Base-by-base conservation (phyloP, 768 basidiomycete species). In the Pulveroboletus sp. region DNA sequence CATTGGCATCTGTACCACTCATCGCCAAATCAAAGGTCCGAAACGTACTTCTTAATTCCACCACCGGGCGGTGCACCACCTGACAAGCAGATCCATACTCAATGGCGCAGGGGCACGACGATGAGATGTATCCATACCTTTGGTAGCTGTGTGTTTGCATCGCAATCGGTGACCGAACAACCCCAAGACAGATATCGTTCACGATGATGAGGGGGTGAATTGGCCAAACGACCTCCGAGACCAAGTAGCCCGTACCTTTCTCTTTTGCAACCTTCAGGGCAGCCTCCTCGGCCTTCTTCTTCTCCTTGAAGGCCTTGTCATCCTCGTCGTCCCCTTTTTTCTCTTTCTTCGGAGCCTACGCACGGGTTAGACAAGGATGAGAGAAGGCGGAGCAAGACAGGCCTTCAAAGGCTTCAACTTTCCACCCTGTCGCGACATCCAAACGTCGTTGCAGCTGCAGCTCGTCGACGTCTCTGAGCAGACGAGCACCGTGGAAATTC, bases 331-430 rank as follows among this genome's bases (percentile, higher is more conserved):
- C 79, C 1, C 84, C 87, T 58, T 78, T 81, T 69, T 83, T 81
- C 0, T 82, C 83, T 67, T 92, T 92, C 82, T 91, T 93, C 37
- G 90, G 77, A 46, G 87, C 83, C 89, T 93, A 55, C 13, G 21
- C 26, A 14, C n/a, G 26, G 26, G 8, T 46, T 17, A 35, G 42
- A 35, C 13, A 5, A 15, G n/a, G 35, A 27, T 17, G 26, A 36
- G 24, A 27, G n/a, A n/a, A 8, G n/a, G 5, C 13, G 13, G 26
- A n/a, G 14, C 8, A n/a, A n/a, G 7, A 49, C 39, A 28, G 31
- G 53, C 89, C 88, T 92, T 92, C 57, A 92, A 71, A 46, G 90
- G 90, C 78, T 93, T 93, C 46, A 84, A 63, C 71, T 93, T 92
- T 64, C 89, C 90, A 54, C 86, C 88, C 75, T 88, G 84, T 72